Evolutionary conservation across 768 basidiomycete species (phyloP), one percentile per base, ranked within the genome.

Genomic region (Tephrocybe rancida): DNA sequence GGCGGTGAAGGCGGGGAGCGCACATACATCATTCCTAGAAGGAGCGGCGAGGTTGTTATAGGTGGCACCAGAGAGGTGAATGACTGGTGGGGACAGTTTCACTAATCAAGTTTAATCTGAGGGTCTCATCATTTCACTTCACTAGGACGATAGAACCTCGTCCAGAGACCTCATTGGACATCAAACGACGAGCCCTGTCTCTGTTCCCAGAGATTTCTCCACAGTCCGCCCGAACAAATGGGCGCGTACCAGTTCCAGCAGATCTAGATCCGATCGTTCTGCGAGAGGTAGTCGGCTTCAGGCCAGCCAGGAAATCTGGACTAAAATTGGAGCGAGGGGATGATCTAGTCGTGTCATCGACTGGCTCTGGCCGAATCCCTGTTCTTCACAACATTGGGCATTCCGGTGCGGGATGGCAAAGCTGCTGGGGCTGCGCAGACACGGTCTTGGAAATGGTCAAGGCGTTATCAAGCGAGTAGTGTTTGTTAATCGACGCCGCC

Each of bases 391-490:
- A 60, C 19, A 19, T 43, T 6, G 55, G 59, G 11, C 59, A 60
- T 44, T 49, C 50, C 32, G 58, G 54, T 16, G 58, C 58, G 10
- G 58, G 58, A 6, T 59, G 58, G 58, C 58, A 56, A 46, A 49
- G 50, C n/a, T 59, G 41, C 21, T 59, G 58, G 58, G 58, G 58
- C 5, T 59, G 58, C 41, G 58, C 58, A 25, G 58, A 59, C 29
- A 51, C 45, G 38, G 24, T 58, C 3, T 44, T 58, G 14, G 25
- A 25, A 27, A 22, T 58, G 29, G 49, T 58, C 5, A 26, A 41
- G 34, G 56, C 24, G 11, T 18, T 57, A 11, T 52, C 35, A 37
- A 16, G 4, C 4, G 14, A 8, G 16, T 37, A 13, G 29, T n/a
- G n/a, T n/a, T n/a, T n/a, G n/a, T n/a, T n/a, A n/a, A n/a, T n/a